A percentile compares a stretch with the other conserved stretches of the same genome.
These are phyloP conservation scores for Erythrophleum ivorense DNA, from an alignment of 331 rosid species.

Conservation along the genomic window DNA sequence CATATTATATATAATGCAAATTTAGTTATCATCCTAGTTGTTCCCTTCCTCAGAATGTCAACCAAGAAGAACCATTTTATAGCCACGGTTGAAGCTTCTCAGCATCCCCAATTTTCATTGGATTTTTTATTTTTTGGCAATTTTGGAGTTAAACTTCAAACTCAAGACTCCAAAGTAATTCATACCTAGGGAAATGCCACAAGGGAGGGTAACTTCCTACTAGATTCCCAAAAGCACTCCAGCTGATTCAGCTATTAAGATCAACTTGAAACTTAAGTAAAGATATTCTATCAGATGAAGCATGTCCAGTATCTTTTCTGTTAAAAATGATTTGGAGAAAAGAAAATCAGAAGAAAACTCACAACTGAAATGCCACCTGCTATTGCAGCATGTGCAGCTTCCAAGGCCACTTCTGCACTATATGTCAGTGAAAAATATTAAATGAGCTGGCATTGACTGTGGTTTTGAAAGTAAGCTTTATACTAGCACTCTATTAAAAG, in stretches of 20 bases:
- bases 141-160: not conserved
- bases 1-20: constrained; percentile 14
- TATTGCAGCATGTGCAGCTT: constrained; percentile 88
- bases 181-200: constrained; percentile 2
- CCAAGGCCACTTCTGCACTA: constrained; percentile 83
- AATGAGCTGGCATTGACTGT: constrained; percentile 36
- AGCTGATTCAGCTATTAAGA: constrained; percentile 30
- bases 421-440: constrained; percentile 25
- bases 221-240: constrained; percentile 27
- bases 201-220: constrained; percentile 20
- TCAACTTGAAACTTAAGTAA: constrained; percentile 13
- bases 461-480: not conserved
- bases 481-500: not conserved
- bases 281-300: not conserved
- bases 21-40: not conserved
- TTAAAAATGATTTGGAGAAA: not conserved
- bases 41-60: constrained; percentile 1
- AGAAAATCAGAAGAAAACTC: constrained; percentile 46
- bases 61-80: constrained; percentile 12
- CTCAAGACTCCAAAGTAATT: constrained; percentile 18
- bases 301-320: not conserved
- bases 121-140: not conserved
- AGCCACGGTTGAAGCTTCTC: not conserved
- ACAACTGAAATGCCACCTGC: constrained; percentile 83
- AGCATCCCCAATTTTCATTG: constrained; percentile 8